phyloP scores from a whole-genome alignment of 2,329 filamentous ascomycete genomes.

The Microcera coccophila region DNA sequence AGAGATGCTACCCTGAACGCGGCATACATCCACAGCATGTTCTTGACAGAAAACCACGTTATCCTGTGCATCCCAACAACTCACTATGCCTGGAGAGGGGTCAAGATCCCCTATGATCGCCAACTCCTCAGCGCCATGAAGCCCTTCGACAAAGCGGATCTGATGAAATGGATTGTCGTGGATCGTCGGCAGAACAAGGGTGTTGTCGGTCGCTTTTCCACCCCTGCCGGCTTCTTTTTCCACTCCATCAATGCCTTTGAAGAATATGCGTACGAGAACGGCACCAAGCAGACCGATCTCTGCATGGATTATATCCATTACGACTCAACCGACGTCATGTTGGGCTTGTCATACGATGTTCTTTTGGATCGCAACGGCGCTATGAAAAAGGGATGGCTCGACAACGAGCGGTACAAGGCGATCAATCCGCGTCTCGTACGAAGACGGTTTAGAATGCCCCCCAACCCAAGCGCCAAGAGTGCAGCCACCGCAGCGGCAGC shows the following conservation, averaged over 20 bases:
- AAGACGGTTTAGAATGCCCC: slow-evolving; percentile 40
- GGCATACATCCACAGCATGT: slow-evolving; percentile 81
- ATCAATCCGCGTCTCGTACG: slow-evolving; percentile 40
- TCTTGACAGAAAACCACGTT: slow-evolving; percentile 66
- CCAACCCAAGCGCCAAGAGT: slow-evolving; percentile 2
- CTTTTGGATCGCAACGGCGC: slow-evolving; percentile 52
- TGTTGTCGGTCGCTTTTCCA: slow-evolving; percentile 65
- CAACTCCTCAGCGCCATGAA: slow-evolving; percentile 67
- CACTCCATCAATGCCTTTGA: slow-evolving; percentile 78
- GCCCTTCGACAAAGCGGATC: slow-evolving; percentile 54
- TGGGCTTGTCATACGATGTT: slow-evolving; percentile 66
- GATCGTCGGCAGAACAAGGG: slow-evolving; percentile 61
- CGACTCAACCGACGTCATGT: slow-evolving; percentile 60
- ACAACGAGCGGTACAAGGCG: slow-evolving; percentile 36
- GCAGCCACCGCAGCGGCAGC: slow-evolving; percentile 18
- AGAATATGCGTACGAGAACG: slow-evolving; percentile 41
- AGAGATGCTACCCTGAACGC: slow-evolving; percentile 44
- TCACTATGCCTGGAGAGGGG: slow-evolving; percentile 54
- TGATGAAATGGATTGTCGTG: slow-evolving; percentile 69
- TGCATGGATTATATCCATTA: slow-evolving; percentile 64
- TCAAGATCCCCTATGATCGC: slow-evolving; percentile 58
- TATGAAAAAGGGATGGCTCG: slow-evolving; percentile 40
- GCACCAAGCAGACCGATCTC: slow-evolving; percentile 42
- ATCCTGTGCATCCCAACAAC: slow-evolving; percentile 70
- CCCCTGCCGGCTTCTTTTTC: slow-evolving; percentile 70